These are phyloP conservation scores for Colletotrichum kahawae DNA, from an alignment of 2,329 filamentous ascomycete genomes.

Conservation along the genomic window DNA sequence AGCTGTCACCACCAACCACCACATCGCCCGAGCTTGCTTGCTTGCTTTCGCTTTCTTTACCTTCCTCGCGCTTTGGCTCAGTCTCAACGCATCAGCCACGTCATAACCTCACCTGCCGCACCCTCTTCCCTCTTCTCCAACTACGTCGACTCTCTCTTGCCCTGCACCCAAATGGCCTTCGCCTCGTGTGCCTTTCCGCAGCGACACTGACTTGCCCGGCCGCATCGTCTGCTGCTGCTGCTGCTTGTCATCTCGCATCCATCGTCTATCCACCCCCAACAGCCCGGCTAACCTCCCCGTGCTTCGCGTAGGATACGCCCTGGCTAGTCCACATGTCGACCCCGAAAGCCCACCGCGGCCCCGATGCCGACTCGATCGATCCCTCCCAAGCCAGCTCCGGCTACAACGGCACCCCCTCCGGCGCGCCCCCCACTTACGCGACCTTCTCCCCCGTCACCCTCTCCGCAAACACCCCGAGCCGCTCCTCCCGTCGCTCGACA, in stretches of 20 bases:
- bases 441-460: conserved; percentile 87
- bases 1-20: background rate
- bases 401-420: conserved; percentile 39
- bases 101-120: background rate
- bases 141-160: background rate
- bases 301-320: conserved; percentile 42
- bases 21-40: background rate
- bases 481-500: conserved; percentile 76
- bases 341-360: conserved; percentile 44
- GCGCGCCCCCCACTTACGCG: conserved; percentile 75
- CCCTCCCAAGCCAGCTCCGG: conserved; percentile 36
- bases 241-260: background rate
- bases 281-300: conserved; percentile 23
- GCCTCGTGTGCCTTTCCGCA: background rate
- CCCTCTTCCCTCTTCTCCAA: background rate
- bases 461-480: conserved; percentile 66
- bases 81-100: conserved; percentile 15
- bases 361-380: conserved; percentile 32
- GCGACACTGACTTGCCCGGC: background rate
- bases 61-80: background rate
- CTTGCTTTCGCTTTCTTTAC: background rate
- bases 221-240: background rate
- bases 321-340: conserved; percentile 61
- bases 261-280: background rate
- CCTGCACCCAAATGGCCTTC: background rate